A percentile compares a stretch with the other conserved stretches of the same genome.
Evolutionary conservation across 2,329 filamentous ascomycete species (phyloP).

Genomic region (Balansia obtecta): DNA sequence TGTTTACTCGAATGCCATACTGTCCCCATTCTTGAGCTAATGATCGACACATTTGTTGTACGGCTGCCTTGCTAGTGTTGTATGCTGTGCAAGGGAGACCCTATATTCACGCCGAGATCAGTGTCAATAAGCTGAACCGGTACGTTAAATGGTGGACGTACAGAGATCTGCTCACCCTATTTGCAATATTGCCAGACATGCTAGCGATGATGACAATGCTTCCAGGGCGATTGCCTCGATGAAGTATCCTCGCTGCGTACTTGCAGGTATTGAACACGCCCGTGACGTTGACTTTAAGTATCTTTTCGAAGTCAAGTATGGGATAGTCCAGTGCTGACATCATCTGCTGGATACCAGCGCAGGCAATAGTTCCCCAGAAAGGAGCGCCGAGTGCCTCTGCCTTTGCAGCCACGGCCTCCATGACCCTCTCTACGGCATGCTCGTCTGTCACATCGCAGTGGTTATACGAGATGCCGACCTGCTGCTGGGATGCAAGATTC

Average conservation of each 20-base stretch:
- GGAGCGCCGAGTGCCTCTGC: conserved; percentile 19
- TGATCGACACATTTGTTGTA: conserved; percentile 46
- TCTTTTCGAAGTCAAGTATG: conserved; percentile 60
- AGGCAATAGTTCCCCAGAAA: conserved; percentile 29
- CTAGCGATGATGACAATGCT: conserved; percentile 58
- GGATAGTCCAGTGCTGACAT: conserved; percentile 60
- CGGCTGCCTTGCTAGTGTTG: conserved; percentile 49
- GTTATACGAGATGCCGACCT: conserved; percentile 25
- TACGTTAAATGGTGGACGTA: too few relatives aligned
- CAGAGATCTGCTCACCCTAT: conserved; percentile 34
- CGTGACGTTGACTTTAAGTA: conserved; percentile 79
- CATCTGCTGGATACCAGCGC: conserved; percentile 36
- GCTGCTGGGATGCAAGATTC: conserved; percentile 25
- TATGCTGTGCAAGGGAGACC: conserved; percentile 51
- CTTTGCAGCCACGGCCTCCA: conserved; percentile 24
- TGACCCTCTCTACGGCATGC: conserved; percentile 19
- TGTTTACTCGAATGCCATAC: conserved; percentile 53
- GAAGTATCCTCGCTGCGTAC: conserved; percentile 71
- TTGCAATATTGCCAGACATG: conserved; percentile 57
- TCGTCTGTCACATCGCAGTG: conserved; percentile 36
- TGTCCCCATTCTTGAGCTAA: conserved; percentile 50
- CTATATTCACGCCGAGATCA: conserved; percentile 19
- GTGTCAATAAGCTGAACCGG: too few relatives aligned
- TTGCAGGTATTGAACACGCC: conserved; percentile 78
- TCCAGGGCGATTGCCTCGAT: conserved; percentile 42